These are phyloP conservation scores for Verticillium nubilum DNA, from an alignment of 2,329 filamentous ascomycete species.

Conservation along the genomic window DNA sequence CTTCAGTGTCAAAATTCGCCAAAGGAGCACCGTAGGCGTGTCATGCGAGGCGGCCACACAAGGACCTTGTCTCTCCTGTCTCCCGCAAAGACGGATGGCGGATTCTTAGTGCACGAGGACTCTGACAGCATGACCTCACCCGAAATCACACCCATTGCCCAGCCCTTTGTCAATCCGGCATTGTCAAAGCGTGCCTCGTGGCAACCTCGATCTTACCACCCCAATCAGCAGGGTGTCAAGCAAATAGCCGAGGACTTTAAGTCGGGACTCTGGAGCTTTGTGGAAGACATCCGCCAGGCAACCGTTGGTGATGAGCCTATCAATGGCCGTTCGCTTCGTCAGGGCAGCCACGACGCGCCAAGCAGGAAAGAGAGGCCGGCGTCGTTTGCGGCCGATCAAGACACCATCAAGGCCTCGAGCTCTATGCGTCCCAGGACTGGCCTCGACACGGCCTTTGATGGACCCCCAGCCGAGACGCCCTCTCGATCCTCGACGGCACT, in stretches of 20 bases:
- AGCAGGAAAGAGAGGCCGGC: slow-evolving; percentile 4
- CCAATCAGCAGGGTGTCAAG: slow-evolving; percentile 48
- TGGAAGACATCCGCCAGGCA: slow-evolving; percentile 91
- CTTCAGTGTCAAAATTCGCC: slow-evolving; percentile 39
- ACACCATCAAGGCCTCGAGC: slow-evolving; percentile 40
- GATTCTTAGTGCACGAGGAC: slow-evolving; percentile 38
- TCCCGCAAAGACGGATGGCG: slow-evolving; percentile 44
- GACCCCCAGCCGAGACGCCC: slow-evolving; percentile 23
- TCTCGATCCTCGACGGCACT: slow-evolving; percentile 22
- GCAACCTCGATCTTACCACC: slow-evolving; percentile 45
- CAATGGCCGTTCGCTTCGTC: slow-evolving; percentile 35
- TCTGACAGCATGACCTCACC: slow-evolving; percentile 36
- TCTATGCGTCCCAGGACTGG: slow-evolving; percentile 30
- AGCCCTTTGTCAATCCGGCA: slow-evolving; percentile 28
- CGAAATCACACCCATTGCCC: slow-evolving; percentile 21
- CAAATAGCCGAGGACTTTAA: slow-evolving; percentile 87
- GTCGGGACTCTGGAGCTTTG: slow-evolving; percentile 86
- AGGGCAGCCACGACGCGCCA: slow-evolving; percentile 3
- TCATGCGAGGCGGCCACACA: slow-evolving; percentile 63
- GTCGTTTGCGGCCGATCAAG: slow-evolving; percentile 28
- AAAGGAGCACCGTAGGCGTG: slow-evolving; percentile 44
- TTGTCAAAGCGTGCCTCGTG: slow-evolving; percentile 54
- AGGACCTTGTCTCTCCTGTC: slow-evolving; percentile 75
- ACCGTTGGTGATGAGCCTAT: slow-evolving; percentile 92
- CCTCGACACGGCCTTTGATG: slow-evolving; percentile 35